These are phyloP conservation scores for Daldinia sp. DNA, from an alignment of 2,329 filamentous ascomycete genomes.

Conservation along the genomic window DNA sequence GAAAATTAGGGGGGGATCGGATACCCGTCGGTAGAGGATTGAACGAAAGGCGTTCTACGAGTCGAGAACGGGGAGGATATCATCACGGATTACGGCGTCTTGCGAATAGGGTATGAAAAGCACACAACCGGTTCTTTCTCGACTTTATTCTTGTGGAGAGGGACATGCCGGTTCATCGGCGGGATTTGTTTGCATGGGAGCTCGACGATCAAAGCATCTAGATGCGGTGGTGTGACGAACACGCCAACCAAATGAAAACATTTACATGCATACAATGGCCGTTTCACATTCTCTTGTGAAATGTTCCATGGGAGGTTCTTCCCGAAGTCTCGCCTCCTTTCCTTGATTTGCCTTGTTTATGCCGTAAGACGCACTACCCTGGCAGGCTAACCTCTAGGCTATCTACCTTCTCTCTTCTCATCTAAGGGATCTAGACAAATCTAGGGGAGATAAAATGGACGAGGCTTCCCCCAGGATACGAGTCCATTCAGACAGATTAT, in stretches of 20 bases:
- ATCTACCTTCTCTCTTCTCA: not conserved
- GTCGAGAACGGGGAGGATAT: constrained; percentile 16
- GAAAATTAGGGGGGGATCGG: constrained; percentile 7
- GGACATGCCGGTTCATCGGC: constrained; percentile 29
- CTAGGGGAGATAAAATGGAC: constrained; percentile 3
- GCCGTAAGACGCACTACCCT: constrained; percentile 21
- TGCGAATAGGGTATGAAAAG: constrained; percentile 22
- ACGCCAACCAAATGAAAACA: constrained; percentile 52
- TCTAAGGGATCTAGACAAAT: not conserved
- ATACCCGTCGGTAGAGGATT: constrained; percentile 24
- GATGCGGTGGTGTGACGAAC: constrained; percentile 42
- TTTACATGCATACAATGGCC: constrained; percentile 71
- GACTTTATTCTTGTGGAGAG: constrained; percentile 31
- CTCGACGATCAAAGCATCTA: constrained; percentile 44
- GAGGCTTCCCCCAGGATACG: constrained; percentile 10
- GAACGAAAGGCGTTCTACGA: not conserved
- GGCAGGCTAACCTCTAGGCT: constrained; percentile 15
- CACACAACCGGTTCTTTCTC: constrained; percentile 2
- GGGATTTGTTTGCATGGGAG: constrained; percentile 31
- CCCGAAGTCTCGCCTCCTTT: constrained; percentile 64
- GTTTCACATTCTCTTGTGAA: constrained; percentile 72
- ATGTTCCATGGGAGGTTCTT: constrained; percentile 78
- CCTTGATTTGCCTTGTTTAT: constrained; percentile 19
- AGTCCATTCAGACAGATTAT: not conserved
- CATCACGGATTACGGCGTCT: constrained; percentile 30